Percentiles rank a stretch among this genome's conserved stretches.
Evolutionary conservation across 441 rosid genomes (phyloP).

Genomic region (Adansonia grandidieri): DNA sequence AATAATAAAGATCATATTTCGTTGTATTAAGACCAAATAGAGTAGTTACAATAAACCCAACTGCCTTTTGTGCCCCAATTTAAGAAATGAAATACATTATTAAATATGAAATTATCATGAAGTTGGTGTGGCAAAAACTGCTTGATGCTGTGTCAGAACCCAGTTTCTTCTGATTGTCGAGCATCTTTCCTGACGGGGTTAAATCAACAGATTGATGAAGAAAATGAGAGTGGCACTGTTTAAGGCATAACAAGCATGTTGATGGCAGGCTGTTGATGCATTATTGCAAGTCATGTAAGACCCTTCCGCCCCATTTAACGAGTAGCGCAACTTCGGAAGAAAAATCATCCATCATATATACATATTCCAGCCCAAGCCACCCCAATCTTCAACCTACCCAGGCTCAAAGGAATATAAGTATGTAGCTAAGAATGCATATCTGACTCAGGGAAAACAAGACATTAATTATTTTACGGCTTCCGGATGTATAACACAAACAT

Average conservation of each 20-base stretch:
- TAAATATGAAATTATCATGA: not conserved
- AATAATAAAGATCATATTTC: no score
- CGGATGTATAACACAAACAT: not conserved
- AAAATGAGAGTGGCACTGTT: not conserved
- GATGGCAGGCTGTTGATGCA: not conserved
- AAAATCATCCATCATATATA: not conserved
- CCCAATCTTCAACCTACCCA: not conserved
- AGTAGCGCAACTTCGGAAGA: not conserved
- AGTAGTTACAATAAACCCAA: no score
- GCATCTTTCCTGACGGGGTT: not conserved
- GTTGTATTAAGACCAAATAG: not conserved
- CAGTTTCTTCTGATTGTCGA: not conserved
- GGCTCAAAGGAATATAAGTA: not conserved
- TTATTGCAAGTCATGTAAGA: conserved; percentile 5
- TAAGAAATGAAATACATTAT: not conserved
- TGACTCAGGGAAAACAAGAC: not conserved
- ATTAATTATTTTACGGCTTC: not conserved
- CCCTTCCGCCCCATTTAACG: not conserved
- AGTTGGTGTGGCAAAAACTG: not conserved
- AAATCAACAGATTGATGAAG: not conserved
- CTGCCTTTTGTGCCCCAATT: no score
- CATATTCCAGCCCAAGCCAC: not conserved
- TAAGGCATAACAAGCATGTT: no score
- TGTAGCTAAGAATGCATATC: not conserved
- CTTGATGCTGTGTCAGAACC: not conserved